A percentile compares a stretch with the other conserved stretches of the same genome.
These are phyloP conservation scores for Calamus simplicifolius DNA, from an alignment of 176 grass and related monocot genomes.

Conservation along the genomic window DNA sequence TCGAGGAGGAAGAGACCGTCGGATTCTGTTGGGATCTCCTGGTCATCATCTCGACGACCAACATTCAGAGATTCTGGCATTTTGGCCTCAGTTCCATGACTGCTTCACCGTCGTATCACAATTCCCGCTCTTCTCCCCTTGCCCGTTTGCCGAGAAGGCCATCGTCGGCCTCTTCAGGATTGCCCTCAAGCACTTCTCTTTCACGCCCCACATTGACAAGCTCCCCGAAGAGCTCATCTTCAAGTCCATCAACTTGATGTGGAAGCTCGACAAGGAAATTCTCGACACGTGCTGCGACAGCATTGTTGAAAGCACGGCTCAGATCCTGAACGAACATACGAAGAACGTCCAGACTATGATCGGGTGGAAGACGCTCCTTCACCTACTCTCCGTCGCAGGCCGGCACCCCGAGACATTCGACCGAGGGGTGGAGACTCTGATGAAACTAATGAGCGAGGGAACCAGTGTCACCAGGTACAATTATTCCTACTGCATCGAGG, in stretches of 20 bases:
- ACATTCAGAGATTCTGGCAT: slow-evolving; percentile 49
- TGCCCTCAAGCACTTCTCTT: slow-evolving; percentile 39
- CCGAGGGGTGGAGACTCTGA: slow-evolving; percentile 48
- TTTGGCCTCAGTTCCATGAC: slow-evolving; percentile 75
- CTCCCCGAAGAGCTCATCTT: slow-evolving; percentile 62
- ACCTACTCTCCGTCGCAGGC: slow-evolving; percentile 59
- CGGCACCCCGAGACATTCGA: slow-evolving; percentile 91
- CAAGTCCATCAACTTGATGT: slow-evolving; percentile 82
- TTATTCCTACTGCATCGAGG: slow-evolving; percentile 74
- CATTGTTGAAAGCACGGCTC: slow-evolving; percentile 45
- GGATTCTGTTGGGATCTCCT: slow-evolving; percentile 90
- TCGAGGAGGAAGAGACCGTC: slow-evolving; percentile 82
- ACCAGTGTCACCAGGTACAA: slow-evolving; percentile 41
- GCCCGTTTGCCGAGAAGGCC: slow-evolving; percentile 86
- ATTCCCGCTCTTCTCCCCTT: slow-evolving; percentile 66
- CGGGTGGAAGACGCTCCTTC: slow-evolving; percentile 78
- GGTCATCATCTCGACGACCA: slow-evolving; percentile 26
- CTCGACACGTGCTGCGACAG: slow-evolving; percentile 69
- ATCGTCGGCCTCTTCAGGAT: slow-evolving; percentile 66
- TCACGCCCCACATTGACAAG: slow-evolving; percentile 18
- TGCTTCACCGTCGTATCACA: slow-evolving; percentile 64
- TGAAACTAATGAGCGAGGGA: slow-evolving; percentile 60
- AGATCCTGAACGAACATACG: slow-evolving; percentile 40
- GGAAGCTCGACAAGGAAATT: slow-evolving; percentile 90
- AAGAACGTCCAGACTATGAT: slow-evolving; percentile 45